phyloP scores from a whole-genome alignment of 805 yeast species.

The Saturnispora galanensis region DNA sequence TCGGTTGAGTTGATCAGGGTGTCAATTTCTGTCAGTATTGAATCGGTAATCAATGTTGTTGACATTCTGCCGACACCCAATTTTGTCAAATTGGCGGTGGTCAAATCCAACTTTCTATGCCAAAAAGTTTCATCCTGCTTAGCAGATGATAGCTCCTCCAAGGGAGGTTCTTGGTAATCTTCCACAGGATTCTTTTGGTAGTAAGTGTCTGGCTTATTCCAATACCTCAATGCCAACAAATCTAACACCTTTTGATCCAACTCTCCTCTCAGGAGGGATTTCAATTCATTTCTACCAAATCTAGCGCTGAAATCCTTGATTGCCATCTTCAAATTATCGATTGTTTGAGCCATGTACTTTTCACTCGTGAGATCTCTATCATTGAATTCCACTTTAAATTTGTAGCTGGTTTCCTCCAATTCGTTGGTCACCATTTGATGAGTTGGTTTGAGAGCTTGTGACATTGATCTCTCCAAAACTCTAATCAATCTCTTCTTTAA shows the following conservation, averaged over 20 bases:
- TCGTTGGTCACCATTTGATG: slow-evolving; percentile 79
- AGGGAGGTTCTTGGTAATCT: slow-evolving; percentile 35
- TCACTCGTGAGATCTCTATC: slow-evolving; percentile 92
- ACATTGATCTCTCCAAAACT: slow-evolving; percentile 87
- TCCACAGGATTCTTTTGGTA: slow-evolving; percentile 13
- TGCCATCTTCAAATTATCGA: slow-evolving; percentile 76
- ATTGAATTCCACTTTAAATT: slow-evolving; percentile 92
- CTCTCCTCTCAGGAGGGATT: slow-evolving; percentile 67
- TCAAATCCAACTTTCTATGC: slow-evolving; percentile 77
- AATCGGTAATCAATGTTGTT: slow-evolving; percentile 72
- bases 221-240: slow-evolving; percentile 78
- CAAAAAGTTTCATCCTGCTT: slow-evolving; percentile 68
- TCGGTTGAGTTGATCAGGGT: slow-evolving; percentile 66
- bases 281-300: slow-evolving; percentile 76
- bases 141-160: slow-evolving; percentile 47
- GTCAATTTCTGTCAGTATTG: slow-evolving; percentile 67
- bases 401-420: slow-evolving; percentile 84
- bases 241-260: slow-evolving; percentile 86
- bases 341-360: slow-evolving; percentile 83
- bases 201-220: slow-evolving; percentile 59
- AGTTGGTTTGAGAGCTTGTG: slow-evolving; percentile 79
- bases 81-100: slow-evolving; percentile 79
- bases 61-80: slow-evolving; percentile 89
- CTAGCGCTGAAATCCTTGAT: slow-evolving; percentile 78
- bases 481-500: slow-evolving; percentile 74